Evolutionary conservation across 2,329 filamentous ascomycete genomes (phyloP), one percentile per base, ranked within the genome.

Genomic region (Bipolaris gigantea): DNA sequence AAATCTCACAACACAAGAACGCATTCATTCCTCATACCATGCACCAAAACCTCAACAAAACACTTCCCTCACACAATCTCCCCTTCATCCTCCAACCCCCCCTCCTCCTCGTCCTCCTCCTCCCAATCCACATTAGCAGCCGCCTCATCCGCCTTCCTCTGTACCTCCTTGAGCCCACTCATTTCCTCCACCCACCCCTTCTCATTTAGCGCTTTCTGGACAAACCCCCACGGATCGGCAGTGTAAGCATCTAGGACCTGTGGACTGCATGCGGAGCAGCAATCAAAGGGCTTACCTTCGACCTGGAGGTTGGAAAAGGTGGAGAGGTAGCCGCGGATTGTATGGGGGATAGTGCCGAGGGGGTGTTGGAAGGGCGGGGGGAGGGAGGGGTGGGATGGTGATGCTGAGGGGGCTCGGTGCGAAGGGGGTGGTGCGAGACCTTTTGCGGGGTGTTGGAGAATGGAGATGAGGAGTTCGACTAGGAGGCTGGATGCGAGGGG

Each of bases 401-500:
- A 6, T 11, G 50, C 16, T 6, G 57, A 9, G 27, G 23, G 57
- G 39, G 21, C 36, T 44, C 21, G 63, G 50, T 23, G 56, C 25
- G 55, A 56, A 16, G 48, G 61, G 4, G 53, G 57, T 38, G 48
- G 52, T 5, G 50, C 64, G 23, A 72, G 74, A 5, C 72, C 73
- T 54, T 72, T 72, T 8, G 75, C 70, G 1, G 75, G 76, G 59
- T 81, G 93, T 70, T 99, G 94, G 9, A 97, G 79, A 33, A 97
- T 78, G 54, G 90, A 95, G 9, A 92, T 87, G 25, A 99, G 82
- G 5, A 97, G 81, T 74, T 99, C 94, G 43, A 97, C 93, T 5
- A 97, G 82, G 32, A 96, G 81, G 2, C 91, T 90, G 2, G 94
- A 97, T 7, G 94, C 94, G 52, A 97, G 94, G 9, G 92, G 88